Conservation (phyloP, 352 stramenopile species). For the Globisporangium sylvaticum region DNA sequence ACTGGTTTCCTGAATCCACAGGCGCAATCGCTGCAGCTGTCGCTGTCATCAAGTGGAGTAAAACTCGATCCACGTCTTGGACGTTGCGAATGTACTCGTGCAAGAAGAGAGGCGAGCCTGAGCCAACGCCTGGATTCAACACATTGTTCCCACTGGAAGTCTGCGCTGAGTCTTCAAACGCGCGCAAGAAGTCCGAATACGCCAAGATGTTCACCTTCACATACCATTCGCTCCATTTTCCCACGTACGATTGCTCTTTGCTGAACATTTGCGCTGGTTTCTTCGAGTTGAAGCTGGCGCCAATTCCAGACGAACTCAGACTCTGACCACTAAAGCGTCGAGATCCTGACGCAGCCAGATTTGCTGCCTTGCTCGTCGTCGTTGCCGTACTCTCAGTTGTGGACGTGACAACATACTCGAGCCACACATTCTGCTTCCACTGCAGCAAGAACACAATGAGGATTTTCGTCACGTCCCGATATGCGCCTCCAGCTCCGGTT, state of each 20-base stretch:
- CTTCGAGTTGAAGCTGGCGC: constrained; percentile 17
- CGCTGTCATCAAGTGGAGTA: constrained; percentile 82
- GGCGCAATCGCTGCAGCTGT: constrained; percentile 43
- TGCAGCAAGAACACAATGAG: constrained; percentile 80
- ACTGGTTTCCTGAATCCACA: constrained; percentile 43
- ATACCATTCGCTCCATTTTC: constrained; percentile 73
- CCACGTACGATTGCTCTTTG: constrained; percentile 34
- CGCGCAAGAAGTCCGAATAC: constrained; percentile 74
- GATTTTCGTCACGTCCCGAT: constrained; percentile 55
- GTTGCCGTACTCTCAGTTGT: constrained; percentile 41
- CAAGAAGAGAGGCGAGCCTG: constrained; percentile 42
- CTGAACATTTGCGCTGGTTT: constrained; percentile 30
- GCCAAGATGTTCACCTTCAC: constrained; percentile 85
- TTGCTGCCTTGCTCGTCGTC: background rate
- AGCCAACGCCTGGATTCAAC: constrained; percentile 1
- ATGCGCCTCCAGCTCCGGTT: constrained; percentile 3
- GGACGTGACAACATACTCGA: constrained; percentile 83
- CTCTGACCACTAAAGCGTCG: constrained; percentile 13
- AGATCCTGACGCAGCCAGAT: background rate
- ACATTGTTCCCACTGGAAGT: constrained; percentile 10
- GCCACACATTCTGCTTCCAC: constrained; percentile 88
- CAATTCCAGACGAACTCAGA: constrained; percentile 6
- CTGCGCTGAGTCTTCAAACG: constrained; percentile 69
- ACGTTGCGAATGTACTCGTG: constrained; percentile 84
- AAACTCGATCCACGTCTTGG: constrained; percentile 80